Evolutionary conservation across 371 early-diverging fungal species (phyloP), one percentile per base, ranked within the genome.

Genomic region (Mortierella polycephala): DNA sequence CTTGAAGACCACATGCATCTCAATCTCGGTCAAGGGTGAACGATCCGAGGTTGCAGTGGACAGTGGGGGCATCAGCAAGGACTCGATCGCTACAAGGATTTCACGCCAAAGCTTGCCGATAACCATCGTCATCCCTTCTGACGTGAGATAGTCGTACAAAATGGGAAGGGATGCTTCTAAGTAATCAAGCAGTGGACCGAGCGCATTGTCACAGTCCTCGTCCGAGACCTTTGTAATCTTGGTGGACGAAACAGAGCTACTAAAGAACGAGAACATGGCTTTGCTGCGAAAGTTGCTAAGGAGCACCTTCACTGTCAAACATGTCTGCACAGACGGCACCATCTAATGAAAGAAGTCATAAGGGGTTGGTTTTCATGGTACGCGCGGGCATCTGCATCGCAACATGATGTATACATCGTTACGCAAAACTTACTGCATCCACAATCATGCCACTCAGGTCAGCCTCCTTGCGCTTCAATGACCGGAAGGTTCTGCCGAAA

Each of bases 101-200:
- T 96, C 97, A 70, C 90, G 89, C 98, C 98, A 98, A 12, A 94
- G 88, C 65, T 88, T 88, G 40, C 86, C 81, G 47, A 97, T 89
- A 11, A 96, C 92, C 69, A 92, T 86, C 44, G 91, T 90, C 76
- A 95, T 93, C 64, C 94, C 92, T 30, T 86, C 85, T 11, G 90
- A 86, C n/a, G 94, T 93, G 30, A 97, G 84, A 60, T 90, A 86
- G 39, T 88, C 87, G 64, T 92, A 93, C 41, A 97, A 79, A 0
- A 89, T 90, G 39, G 90, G 91, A 7, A 98, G 82, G 64, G 96
- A 96, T 42, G 85, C 90, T 65, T 98, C 94, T 62, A 98, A 83
- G 70, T 96, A 96, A 73, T 96, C 96, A 50, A 93, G 84, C n/a
- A 96, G 68, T 14, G 91, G 94, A 11, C 85, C 81, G 51, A 96